Conservation (phyloP, 305 asterid species). For the Solanum hybrid region DNA sequence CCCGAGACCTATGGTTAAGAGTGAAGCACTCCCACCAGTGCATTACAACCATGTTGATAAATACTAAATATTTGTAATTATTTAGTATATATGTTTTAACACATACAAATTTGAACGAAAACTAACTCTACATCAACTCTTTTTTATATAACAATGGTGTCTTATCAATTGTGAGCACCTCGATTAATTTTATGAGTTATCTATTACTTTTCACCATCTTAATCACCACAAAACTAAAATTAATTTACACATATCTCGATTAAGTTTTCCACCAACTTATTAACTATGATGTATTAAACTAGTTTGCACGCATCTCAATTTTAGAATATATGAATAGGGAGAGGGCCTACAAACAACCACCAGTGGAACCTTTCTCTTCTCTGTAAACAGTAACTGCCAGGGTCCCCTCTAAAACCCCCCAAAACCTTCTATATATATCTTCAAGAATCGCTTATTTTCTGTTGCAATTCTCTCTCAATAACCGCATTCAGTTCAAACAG, state of each 20-base stretch:
- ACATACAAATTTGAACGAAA: not conserved
- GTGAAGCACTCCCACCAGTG: too few species aligned
- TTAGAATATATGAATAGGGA: not conserved
- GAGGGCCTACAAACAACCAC: not conserved
- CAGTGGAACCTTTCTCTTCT: not conserved
- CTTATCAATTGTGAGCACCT: too few species aligned
- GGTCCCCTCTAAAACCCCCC: not conserved
- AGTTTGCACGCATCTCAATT: accelerated
- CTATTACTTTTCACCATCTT: too few species aligned
- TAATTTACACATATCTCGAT: too few species aligned
- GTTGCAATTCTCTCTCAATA: not conserved
- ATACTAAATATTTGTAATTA: not conserved
- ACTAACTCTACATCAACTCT: not conserved
- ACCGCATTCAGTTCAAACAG: not conserved
- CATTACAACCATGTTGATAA: too few species aligned
- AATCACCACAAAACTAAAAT: too few species aligned
- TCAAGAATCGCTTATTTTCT: not conserved
- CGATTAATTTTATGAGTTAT: not conserved
- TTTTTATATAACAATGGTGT: not conserved
- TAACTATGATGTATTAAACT: not conserved
- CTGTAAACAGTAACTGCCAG: not conserved
- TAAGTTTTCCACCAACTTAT: not conserved
- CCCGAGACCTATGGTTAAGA: too few species aligned
- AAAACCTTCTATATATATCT: not conserved
- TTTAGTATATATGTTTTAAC: not conserved